These are phyloP conservation scores for Jacaranda mimosifolia DNA, from an alignment of 257 asterid genomes.

Conservation along the genomic window DNA sequence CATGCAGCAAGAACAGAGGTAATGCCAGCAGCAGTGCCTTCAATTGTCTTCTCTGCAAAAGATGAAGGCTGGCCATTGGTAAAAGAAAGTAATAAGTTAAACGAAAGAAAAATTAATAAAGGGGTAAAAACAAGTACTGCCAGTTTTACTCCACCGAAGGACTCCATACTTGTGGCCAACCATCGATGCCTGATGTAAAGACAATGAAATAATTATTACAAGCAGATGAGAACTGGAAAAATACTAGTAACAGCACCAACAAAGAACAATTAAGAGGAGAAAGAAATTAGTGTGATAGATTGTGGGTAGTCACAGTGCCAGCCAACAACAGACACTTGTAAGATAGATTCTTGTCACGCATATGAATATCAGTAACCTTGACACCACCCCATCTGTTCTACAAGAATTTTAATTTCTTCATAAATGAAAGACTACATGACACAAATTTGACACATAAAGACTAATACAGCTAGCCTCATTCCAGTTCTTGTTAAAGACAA, in stretches of 20 bases:
- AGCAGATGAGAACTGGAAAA: conserved; percentile 12
- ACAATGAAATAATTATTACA: conserved; percentile 28
- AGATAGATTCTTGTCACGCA: neutral
- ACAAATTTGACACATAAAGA: conserved; percentile 12
- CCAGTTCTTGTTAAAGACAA: neutral
- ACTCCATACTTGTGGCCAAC: conserved; percentile 98
- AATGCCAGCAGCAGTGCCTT: conserved; percentile 99
- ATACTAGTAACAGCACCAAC: conserved; percentile 17
- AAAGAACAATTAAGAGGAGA: neutral
- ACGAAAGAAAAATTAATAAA: conserved; percentile 25
- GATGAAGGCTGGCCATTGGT: conserved; percentile 23
- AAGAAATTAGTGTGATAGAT: neutral
- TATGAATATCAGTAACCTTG: neutral
- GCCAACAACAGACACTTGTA: neutral
- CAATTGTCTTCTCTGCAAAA: conserved; percentile 86
- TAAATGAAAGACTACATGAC: conserved; percentile 5
- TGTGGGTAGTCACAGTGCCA: neutral
- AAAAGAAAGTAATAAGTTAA: neutral
- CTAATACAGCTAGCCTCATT: neutral
- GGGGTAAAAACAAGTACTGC: conserved; percentile 59
- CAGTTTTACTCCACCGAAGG: conserved; percentile 94
- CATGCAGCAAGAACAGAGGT: conserved; percentile 95
- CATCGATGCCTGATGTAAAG: conserved; percentile 82
- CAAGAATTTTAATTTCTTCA: neutral
- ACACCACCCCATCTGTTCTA: neutral